Conservation (phyloP, 768 basidiomycete species). For the Phylloporus arenicola region DNA sequence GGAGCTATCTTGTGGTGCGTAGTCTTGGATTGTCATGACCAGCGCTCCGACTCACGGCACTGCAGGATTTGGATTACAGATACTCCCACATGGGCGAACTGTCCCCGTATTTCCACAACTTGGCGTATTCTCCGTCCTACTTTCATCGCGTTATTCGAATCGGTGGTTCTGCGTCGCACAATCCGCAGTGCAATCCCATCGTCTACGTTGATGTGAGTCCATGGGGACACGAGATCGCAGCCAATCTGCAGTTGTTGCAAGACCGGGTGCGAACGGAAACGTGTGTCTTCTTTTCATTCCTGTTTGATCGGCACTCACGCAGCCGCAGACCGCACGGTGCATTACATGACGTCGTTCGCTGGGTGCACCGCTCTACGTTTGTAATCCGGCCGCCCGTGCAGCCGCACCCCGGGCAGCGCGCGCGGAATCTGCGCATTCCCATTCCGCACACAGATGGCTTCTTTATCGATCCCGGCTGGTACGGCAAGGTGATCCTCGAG, state of each 20-base stretch:
- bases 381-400: constrained; percentile 48
- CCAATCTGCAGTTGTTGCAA: constrained; percentile 70
- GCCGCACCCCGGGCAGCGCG: constrained; percentile 28
- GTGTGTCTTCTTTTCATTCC: constrained; percentile 40
- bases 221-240: constrained; percentile 74
- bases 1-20: constrained; percentile 79
- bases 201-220: constrained; percentile 69
- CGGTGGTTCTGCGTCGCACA: constrained; percentile 25
- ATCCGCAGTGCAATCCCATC: constrained; percentile 54
- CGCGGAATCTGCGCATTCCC: constrained; percentile 33
- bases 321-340: constrained; percentile 65
- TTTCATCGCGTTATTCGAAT: constrained; percentile 82
- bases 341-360: constrained; percentile 76
- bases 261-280: constrained; percentile 76
- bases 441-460: constrained; percentile 52
- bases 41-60: neutral
- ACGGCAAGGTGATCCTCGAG: constrained; percentile 77
- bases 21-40: constrained; percentile 1
- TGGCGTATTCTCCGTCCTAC: constrained; percentile 84
- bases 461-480: constrained; percentile 75
- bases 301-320: constrained; percentile 6
- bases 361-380: constrained; percentile 80
- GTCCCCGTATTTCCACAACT: constrained; percentile 71
- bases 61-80: constrained; percentile 78
- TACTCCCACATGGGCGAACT: constrained; percentile 73